phyloP scores from a whole-genome alignment of 768 basidiomycete species.

The Termitomyces sp. region DNA sequence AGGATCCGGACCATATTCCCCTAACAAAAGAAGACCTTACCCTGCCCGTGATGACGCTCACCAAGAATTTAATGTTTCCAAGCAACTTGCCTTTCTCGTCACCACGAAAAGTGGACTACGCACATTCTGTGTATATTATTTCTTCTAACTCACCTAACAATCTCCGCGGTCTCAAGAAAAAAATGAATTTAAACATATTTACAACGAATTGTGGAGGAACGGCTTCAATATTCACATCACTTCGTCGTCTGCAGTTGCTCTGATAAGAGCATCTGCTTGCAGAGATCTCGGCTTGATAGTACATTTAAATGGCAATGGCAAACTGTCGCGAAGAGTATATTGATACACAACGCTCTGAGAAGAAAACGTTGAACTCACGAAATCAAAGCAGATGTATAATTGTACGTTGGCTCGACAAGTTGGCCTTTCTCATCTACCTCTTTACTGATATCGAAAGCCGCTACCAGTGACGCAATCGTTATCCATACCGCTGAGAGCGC shows the following conservation, averaged over 20 bases:
- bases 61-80: too few relatives aligned
- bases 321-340: background rate
- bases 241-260: background rate
- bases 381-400: slow-evolving; percentile 3
- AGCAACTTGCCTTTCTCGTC: background rate
- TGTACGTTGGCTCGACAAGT: slow-evolving; percentile 9
- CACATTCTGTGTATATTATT: background rate
- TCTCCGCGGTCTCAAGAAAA: background rate
- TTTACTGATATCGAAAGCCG: slow-evolving; percentile 23
- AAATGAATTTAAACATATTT: background rate
- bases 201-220: background rate
- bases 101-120: background rate
- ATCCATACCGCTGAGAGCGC: slow-evolving; percentile 29
- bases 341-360: background rate
- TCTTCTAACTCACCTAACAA: background rate
- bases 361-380: background rate
- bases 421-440: slow-evolving; percentile 16
- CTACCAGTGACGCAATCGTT: slow-evolving; percentile 23
- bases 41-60: too few relatives aligned
- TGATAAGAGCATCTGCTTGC: background rate
- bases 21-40: too few relatives aligned
- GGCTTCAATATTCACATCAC: background rate
- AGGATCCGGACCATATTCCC: too few relatives aligned
- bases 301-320: slow-evolving; percentile 9
- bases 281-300: slow-evolving; percentile 10